Conservation (phyloP, 345 rosid species). For the Reutealis trisperma region DNA sequence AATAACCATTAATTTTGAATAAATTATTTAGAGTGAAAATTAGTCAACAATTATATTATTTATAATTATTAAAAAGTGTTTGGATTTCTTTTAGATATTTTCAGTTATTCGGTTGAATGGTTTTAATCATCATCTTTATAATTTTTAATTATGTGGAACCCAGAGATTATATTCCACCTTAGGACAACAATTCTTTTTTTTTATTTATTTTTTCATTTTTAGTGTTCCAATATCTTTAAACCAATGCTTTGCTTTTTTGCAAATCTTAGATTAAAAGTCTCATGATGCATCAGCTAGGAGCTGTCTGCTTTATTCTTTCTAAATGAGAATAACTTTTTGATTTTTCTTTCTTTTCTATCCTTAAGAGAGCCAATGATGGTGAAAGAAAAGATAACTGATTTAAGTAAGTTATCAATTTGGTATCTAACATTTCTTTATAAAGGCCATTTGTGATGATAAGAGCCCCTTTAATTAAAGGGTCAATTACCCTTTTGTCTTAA, state of each 20-base stretch:
- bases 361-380: conserved; percentile 25
- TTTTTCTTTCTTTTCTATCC: not conserved
- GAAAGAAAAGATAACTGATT: conserved; percentile 24
- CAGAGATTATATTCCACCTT: conserved; percentile 15
- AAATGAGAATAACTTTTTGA: conserved; percentile 24
- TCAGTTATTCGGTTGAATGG: conserved; percentile 29
- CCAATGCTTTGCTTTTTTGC: conserved; percentile 15
- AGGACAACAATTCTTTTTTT: not conserved
- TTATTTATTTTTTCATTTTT: not conserved
- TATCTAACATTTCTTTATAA: conserved; percentile 36
- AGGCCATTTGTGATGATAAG: conserved; percentile 18
- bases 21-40: too few species aligned
- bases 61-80: not conserved
- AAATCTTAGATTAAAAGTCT: conserved; percentile 33
- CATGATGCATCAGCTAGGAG: conserved; percentile 18
- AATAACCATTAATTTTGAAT: too few species aligned
- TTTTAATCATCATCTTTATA: conserved; percentile 9
- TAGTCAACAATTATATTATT: too few species aligned
- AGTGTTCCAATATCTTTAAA: conserved; percentile 11
- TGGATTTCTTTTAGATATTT: not conserved
- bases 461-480: conserved; percentile 15
- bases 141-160: conserved; percentile 2
- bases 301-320: conserved; percentile 29
- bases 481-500: not conserved
- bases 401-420: conserved; percentile 50